Percentiles rank a stretch among this genome's conserved stretches.
phyloP scores from a whole-genome alignment of 257 asterid species.

The Leonotis leonurus region DNA sequence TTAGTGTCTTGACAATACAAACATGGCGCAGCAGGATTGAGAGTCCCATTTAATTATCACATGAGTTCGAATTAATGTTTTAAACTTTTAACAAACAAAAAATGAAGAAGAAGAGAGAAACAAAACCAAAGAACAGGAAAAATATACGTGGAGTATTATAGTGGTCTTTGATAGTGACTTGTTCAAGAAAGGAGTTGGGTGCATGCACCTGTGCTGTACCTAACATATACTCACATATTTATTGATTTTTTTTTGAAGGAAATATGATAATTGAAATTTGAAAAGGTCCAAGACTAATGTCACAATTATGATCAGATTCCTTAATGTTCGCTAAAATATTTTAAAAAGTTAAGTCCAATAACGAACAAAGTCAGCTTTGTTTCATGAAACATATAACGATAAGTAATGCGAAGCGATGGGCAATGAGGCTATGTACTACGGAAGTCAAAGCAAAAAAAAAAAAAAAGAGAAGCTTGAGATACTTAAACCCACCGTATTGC shows the following conservation, averaged over 20 bases:
- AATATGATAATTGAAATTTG: background rate
- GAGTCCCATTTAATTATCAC: no score
- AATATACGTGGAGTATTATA: no score
- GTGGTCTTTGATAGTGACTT: constrained; percentile 9
- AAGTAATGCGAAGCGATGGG: background rate
- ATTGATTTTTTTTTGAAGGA: background rate
- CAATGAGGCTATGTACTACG: background rate
- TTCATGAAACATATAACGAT: background rate
- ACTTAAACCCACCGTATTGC: background rate
- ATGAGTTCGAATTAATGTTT: no score
- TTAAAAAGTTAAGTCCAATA: background rate
- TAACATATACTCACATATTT: background rate
- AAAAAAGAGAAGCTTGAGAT: background rate
- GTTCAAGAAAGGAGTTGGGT: background rate
- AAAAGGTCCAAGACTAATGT: background rate
- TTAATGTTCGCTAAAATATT: background rate
- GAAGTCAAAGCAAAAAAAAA: background rate
- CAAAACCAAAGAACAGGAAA: no score
- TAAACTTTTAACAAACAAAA: no score
- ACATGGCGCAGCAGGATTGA: no score
- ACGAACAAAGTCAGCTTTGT: background rate
- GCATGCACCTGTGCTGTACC: constrained; percentile 8
- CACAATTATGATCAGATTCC: background rate
- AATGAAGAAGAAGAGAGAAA: no score
- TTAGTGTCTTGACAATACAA: no score